phyloP scores from a whole-genome alignment of 2,329 filamentous ascomycete genomes.

The Thelonectria rubi region DNA sequence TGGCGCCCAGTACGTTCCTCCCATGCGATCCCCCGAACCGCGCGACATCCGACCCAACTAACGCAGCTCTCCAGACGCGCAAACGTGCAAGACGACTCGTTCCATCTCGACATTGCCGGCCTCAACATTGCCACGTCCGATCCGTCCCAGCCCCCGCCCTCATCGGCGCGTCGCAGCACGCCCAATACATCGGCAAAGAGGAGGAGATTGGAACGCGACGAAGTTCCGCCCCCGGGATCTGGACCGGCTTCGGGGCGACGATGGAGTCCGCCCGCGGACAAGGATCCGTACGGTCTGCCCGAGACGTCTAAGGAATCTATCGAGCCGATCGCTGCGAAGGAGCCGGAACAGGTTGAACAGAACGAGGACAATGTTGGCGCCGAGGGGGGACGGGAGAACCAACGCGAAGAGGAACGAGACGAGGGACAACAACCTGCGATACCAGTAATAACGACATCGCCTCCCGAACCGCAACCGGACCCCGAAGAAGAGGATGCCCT shows the following conservation, averaged over 20 bases:
- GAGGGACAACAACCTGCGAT: not conserved
- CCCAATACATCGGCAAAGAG: slow-evolving; percentile 61
- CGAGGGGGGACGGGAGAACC: slow-evolving; percentile 9
- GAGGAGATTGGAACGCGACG: slow-evolving; percentile 47
- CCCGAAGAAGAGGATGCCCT: slow-evolving; percentile 34
- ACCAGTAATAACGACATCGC: slow-evolving; percentile 17
- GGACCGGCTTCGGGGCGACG: slow-evolving; percentile 27
- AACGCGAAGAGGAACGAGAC: too few relatives aligned
- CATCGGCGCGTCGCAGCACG: slow-evolving; percentile 51
- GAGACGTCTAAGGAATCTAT: slow-evolving; percentile 44
- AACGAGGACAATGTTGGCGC: slow-evolving; percentile 1
- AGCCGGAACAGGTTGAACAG: slow-evolving; percentile 18
- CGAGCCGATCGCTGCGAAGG: slow-evolving; percentile 25
- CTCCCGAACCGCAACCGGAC: slow-evolving; percentile 13
- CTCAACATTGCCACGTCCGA: slow-evolving; percentile 45
- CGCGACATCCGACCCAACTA: too few relatives aligned
- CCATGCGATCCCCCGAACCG: not conserved
- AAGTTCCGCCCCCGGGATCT: slow-evolving; percentile 23
- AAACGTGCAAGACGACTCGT: slow-evolving; percentile 68
- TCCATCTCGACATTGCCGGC: slow-evolving; percentile 61
- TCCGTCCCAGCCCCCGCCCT: slow-evolving; percentile 34
- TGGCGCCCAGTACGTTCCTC: slow-evolving; percentile 64
- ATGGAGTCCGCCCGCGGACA: slow-evolving; percentile 31
- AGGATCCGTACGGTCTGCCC: slow-evolving; percentile 43
- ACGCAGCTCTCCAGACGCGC: slow-evolving; percentile 53